A percentile compares a stretch with the other conserved stretches of the same genome.
These are phyloP conservation scores for Quercus suber DNA, from an alignment of 306 rosid species.

Conservation along the genomic window DNA sequence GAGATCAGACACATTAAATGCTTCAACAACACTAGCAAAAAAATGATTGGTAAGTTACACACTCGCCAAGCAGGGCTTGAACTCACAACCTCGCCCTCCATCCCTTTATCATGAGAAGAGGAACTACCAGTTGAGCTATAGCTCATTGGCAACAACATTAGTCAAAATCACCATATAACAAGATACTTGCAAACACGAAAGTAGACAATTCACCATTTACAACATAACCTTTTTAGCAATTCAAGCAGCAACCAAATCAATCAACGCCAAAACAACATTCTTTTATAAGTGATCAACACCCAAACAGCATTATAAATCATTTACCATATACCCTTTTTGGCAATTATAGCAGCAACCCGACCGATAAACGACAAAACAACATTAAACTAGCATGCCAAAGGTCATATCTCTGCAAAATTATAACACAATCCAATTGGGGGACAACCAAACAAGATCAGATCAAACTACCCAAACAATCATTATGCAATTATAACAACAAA, in stretches of 20 bases:
- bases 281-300: not conserved
- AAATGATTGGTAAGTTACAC: no score
- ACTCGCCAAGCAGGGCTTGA: no score
- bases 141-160: not conserved
- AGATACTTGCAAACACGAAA: not conserved
- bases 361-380: not conserved
- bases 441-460: no score
- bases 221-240: not conserved
- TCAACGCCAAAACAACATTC: not conserved
- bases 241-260: not conserved
- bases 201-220: not conserved
- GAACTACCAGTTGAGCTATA: no score
- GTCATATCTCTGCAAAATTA: not conserved
- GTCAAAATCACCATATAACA: not conserved
- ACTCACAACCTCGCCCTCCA: no score
- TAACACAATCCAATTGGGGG: not conserved
- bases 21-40: not conserved
- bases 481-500: not conserved
- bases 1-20: not conserved
- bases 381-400: not conserved
- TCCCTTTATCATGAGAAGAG: no score
- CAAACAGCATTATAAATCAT: not conserved
- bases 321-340: not conserved
- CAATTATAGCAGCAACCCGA: not conserved
- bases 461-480: no score